phyloP scores from a whole-genome alignment of 106 monocot genomes.

The Narthecium ossifragum region DNA sequence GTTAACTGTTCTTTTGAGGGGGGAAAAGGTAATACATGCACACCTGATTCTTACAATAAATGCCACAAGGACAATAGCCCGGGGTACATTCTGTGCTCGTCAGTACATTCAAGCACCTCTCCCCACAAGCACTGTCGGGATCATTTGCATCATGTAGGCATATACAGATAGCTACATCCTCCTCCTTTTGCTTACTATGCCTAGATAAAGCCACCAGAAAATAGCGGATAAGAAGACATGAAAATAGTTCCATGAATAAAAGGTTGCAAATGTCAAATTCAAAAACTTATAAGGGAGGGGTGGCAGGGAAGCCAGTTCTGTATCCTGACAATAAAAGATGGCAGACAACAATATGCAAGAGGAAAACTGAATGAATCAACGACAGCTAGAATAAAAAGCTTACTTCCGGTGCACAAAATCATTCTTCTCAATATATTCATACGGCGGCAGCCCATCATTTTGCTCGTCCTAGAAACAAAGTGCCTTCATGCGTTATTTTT shows the following conservation, averaged over 20 bases:
- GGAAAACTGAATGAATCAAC: no score
- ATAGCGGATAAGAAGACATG: neutral
- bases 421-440: conserved; percentile 71
- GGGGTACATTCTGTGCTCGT: conserved; percentile 95
- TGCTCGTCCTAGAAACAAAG: conserved; percentile 34
- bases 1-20: no score
- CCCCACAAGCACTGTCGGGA: conserved; percentile 83
- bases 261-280: neutral
- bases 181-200: conserved; percentile 79
- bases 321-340: no score
- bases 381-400: conserved; percentile 8
- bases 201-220: conserved; percentile 22
- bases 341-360: neutral
- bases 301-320: no score
- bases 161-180: conserved; percentile 76
- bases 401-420: conserved; percentile 82
- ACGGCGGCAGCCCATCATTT: conserved; percentile 42
- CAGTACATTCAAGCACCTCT: conserved; percentile 75
- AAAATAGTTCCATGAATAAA: neutral
- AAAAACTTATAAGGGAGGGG: no score
- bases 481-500: no score
- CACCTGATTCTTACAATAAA: conserved; percentile 93
- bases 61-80: conserved; percentile 72
- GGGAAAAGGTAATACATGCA: no score
- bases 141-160: conserved; percentile 51